A percentile compares a stretch with the other conserved stretches of the same genome.
Conservation (phyloP, 176 grass and related monocot genomes). For the Carex cristatella region DNA sequence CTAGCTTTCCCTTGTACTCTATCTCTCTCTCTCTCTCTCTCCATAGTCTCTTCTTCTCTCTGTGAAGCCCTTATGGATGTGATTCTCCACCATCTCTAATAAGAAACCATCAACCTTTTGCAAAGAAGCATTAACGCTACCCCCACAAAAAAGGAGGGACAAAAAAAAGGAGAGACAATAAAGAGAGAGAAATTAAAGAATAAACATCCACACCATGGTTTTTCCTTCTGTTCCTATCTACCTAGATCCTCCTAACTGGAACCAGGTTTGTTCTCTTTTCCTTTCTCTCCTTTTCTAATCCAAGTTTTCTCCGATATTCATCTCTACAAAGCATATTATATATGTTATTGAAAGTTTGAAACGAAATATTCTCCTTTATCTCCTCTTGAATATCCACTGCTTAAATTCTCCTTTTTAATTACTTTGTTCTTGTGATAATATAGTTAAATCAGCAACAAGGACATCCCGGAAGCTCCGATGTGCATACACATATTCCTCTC, state of each 20-base stretch:
- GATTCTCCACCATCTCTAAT: slow-evolving; percentile 80
- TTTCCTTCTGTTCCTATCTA: slow-evolving; percentile 78
- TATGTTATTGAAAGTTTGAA: slow-evolving; percentile 35
- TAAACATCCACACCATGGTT: slow-evolving; percentile 67
- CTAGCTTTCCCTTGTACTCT: slow-evolving; percentile 36
- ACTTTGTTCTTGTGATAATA: slow-evolving; percentile 30
- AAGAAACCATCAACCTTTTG: slow-evolving; percentile 45
- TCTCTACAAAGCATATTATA: slow-evolving; percentile 25
- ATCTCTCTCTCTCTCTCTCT: slow-evolving; percentile 20
- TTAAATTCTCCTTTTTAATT: slow-evolving; percentile 32
- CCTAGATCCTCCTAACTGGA: slow-evolving; percentile 93
- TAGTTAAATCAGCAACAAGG: slow-evolving; percentile 41
- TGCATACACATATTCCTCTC: slow-evolving; percentile 22
- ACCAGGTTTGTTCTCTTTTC: slow-evolving; percentile 55
- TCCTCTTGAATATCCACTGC: slow-evolving; percentile 61
- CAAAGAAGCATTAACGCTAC: slow-evolving; percentile 26
- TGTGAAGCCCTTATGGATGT: slow-evolving; percentile 49
- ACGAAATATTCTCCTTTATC: slow-evolving; percentile 35
- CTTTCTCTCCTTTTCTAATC: background rate
- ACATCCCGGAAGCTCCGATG: slow-evolving; percentile 36
- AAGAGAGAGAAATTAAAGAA: slow-evolving; percentile 43
- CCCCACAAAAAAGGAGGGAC: slow-evolving; percentile 36
- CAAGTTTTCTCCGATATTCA: slow-evolving; percentile 24
- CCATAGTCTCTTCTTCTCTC: slow-evolving; percentile 33
- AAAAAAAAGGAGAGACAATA: slow-evolving; percentile 47